These are phyloP conservation scores for Sporothrix pseudoabietina DNA, from an alignment of 2,329 filamentous ascomycete species.

Conservation along the genomic window DNA sequence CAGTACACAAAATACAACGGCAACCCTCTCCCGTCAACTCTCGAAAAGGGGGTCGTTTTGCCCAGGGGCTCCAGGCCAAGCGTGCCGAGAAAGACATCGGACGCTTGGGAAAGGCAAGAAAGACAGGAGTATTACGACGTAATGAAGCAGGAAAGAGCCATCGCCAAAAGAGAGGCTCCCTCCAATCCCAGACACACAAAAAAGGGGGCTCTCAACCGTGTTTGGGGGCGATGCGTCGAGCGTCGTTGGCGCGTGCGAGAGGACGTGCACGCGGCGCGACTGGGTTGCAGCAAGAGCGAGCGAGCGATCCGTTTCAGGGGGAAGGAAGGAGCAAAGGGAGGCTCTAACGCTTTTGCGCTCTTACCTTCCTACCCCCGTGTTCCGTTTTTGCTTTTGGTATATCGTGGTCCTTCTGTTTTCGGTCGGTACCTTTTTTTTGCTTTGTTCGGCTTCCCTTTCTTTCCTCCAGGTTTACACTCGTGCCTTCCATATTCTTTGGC, in stretches of 20 bases:
- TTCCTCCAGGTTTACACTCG: background rate
- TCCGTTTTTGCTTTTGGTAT: constrained; percentile 20
- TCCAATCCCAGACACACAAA: constrained; percentile 7
- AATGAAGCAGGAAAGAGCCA: background rate
- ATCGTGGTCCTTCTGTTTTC: constrained; percentile 18
- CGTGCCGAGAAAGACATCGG: constrained; percentile 16
- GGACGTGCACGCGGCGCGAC: constrained; percentile 27
- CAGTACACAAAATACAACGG: background rate
- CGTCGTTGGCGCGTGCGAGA: constrained; percentile 25
- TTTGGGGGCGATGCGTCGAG: constrained; percentile 20
- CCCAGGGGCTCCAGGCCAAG: constrained; percentile 14
- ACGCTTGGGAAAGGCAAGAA: constrained; percentile 2
- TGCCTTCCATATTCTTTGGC: background rate
- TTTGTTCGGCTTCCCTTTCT: background rate
- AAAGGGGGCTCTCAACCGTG: constrained; percentile 15
- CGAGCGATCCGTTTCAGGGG: constrained; percentile 26
- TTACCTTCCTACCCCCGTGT: background rate
- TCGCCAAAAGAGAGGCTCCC: background rate
- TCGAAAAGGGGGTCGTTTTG: constrained; percentile 1
- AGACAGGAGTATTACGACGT: too few species aligned
- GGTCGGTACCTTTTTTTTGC: background rate
- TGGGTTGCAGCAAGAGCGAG: constrained; percentile 19
- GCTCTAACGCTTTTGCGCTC: background rate
- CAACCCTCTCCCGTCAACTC: background rate
- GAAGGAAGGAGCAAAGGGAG: constrained; percentile 3